phyloP scores from a whole-genome alignment of 345 rosid species.

The Corchorus olitorius region DNA sequence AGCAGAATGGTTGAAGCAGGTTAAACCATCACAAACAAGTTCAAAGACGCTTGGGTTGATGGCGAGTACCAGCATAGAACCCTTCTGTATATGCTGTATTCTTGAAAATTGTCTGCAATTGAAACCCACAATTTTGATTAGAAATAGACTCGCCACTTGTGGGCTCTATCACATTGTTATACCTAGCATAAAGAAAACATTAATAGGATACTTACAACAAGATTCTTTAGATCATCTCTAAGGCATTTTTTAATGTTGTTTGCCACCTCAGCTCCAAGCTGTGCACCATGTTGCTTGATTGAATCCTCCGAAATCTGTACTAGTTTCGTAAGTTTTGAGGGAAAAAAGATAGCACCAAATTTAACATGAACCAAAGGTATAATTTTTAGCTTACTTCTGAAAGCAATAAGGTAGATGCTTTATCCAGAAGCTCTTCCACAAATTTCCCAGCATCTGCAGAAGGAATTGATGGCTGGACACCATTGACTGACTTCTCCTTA shows the following conservation, averaged over 20 bases:
- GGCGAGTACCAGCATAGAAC: conserved; percentile 60
- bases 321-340: not conserved
- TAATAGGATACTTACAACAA: conserved; percentile 54
- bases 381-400: conserved; percentile 47
- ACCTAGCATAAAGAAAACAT: not conserved
- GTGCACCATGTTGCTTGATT: conserved; percentile 43
- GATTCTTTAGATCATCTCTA: conserved; percentile 54
- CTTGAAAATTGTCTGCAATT: conserved; percentile 75
- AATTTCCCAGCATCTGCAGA: conserved; percentile 54
- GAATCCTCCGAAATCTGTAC: conserved; percentile 54
- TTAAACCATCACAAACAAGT: not conserved
- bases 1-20: not conserved
- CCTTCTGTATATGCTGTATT: conserved; percentile 84
- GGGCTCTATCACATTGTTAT: not conserved
- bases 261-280: conserved; percentile 49
- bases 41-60: conserved; percentile 41
- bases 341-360: not conserved
- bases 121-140: not conserved
- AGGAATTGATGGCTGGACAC: conserved; percentile 25
- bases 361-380: conserved; percentile 8
- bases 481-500: conserved; percentile 33
- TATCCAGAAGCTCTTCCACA: conserved; percentile 70
- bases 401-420: conserved; percentile 53
- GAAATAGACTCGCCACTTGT: not conserved
- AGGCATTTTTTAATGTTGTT: conserved; percentile 54